Percentiles rank a stretch among this genome's conserved stretches.
Conservation (phyloP, 805 yeast genomes). For the Saccharomycopsis capsularis region DNA sequence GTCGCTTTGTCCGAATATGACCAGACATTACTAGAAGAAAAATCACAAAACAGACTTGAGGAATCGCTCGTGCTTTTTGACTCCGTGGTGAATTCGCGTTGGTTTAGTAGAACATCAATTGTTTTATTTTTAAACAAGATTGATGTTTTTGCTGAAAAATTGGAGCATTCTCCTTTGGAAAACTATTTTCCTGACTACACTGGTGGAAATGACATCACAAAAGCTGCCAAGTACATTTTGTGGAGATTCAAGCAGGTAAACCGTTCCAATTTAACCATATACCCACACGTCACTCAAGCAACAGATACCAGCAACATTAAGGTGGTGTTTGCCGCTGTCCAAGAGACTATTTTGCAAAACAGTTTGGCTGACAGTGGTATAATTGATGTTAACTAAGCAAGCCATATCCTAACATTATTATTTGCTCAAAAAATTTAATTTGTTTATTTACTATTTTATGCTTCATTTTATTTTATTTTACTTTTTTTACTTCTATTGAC, state of each 20-base stretch:
- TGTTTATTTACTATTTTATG: too few relatives aligned
- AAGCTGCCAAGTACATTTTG: conserved; percentile 84
- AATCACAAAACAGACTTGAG: conserved; percentile 66
- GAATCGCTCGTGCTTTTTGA: conserved; percentile 82
- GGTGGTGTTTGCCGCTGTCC: conserved; percentile 77
- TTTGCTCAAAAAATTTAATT: too few relatives aligned
- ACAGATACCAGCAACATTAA: conserved; percentile 87
- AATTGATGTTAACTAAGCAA: too few relatives aligned
- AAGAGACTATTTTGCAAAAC: conserved; percentile 72
- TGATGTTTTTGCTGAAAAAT: conserved; percentile 81
- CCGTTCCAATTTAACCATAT: conserved; percentile 71
- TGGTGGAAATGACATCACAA: conserved; percentile 83
- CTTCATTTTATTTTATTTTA: neutral
- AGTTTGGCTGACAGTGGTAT: conserved; percentile 71
- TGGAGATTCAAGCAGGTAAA: conserved; percentile 87
- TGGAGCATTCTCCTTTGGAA: conserved; percentile 74
- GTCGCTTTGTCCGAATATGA: conserved; percentile 90
- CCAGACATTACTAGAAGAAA: conserved; percentile 73
- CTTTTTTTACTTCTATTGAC: too few relatives aligned
- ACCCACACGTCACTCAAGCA: conserved; percentile 92
- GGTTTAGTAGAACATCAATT: conserved; percentile 85
- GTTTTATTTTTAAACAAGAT: conserved; percentile 84
- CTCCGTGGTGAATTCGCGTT: conserved; percentile 83
- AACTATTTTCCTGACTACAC: conserved; percentile 82
- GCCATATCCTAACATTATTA: too few relatives aligned